phyloP scores from a whole-genome alignment of 2,329 filamentous ascomycete species.

The Hypoxylon sp. region DNA sequence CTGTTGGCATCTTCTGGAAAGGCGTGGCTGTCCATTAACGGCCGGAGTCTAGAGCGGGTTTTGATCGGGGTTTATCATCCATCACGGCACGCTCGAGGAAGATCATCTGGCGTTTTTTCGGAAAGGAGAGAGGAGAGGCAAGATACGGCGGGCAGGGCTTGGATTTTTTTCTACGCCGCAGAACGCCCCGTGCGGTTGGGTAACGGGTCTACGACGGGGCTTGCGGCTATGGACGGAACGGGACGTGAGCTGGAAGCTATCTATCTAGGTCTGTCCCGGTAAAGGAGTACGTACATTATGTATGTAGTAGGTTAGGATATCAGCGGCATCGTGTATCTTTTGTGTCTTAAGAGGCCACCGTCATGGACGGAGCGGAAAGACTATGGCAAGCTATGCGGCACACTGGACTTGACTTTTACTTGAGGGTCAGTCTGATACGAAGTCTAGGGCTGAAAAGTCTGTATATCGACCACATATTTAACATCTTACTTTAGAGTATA shows the following conservation, averaged over 20 bases:
- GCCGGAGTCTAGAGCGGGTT: constrained; percentile 47
- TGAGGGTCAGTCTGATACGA: background rate
- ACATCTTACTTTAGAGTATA: constrained; percentile 25
- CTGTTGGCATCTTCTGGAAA: constrained; percentile 23
- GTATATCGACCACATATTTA: constrained; percentile 36
- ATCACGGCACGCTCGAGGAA: constrained; percentile 46
- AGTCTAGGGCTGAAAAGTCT: background rate
- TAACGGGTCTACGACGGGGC: constrained; percentile 9
- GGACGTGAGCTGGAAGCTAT: background rate
- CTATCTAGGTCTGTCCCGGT: background rate
- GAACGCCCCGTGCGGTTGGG: constrained; percentile 14
- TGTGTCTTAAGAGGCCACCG: constrained; percentile 2
- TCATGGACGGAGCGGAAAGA: constrained; percentile 34
- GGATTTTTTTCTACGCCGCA: constrained; percentile 18
- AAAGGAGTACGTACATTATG: constrained; percentile 12
- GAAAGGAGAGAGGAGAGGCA: constrained; percentile 2
- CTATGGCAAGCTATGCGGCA: constrained; percentile 21
- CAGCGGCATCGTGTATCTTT: background rate
- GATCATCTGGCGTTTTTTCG: constrained; percentile 43
- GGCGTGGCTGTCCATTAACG: constrained; percentile 31
- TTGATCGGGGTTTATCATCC: constrained; percentile 34
- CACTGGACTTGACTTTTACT: constrained; percentile 7
- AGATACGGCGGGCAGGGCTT: constrained; percentile 19
- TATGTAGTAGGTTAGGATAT: constrained; percentile 13
- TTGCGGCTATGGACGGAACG: background rate